Evolutionary conservation across 2,329 filamentous ascomycete species (phyloP).

Genomic region (Aspergillus viridinutans): DNA sequence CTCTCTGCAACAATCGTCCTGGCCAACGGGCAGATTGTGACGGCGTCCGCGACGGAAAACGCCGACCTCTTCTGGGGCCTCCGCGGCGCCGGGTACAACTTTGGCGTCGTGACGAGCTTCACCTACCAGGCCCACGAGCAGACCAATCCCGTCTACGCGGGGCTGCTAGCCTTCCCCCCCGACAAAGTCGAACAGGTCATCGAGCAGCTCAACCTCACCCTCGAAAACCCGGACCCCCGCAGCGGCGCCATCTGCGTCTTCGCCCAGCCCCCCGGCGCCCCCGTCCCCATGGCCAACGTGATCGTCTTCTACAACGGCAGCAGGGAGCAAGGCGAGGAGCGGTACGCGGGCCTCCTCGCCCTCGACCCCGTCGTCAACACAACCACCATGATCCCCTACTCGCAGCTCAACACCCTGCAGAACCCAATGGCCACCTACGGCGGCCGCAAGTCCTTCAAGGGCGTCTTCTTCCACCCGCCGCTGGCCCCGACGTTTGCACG

Average conservation of each 20-base stretch:
- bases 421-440: conserved; percentile 39
- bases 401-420: conserved; percentile 36
- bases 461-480: conserved; percentile 43
- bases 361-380: conserved; percentile 37
- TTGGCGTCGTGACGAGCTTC: conserved; percentile 47
- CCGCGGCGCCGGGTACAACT: conserved; percentile 44
- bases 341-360: conserved; percentile 37
- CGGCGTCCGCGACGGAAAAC: conserved; percentile 42
- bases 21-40: conserved; percentile 37
- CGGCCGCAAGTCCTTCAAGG: conserved; percentile 41
- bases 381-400: conserved; percentile 40
- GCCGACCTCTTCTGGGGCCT: conserved; percentile 49
- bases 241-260: conserved; percentile 37
- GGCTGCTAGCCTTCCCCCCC: conserved; percentile 24
- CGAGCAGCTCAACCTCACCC: conserved; percentile 37
- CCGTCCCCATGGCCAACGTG: conserved; percentile 28
- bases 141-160: conserved; percentile 29
- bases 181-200: conserved; percentile 23
- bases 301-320: conserved; percentile 37
- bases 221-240: conserved; percentile 56
- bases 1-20: conserved; percentile 38
- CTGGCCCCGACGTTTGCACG: conserved; percentile 33
- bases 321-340: conserved; percentile 31
- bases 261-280: conserved; percentile 26
- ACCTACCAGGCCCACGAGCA: conserved; percentile 33